A percentile compares a stretch with the other conserved stretches of the same genome.
These are phyloP conservation scores for Blastocystis sp. DNA, from an alignment of 352 stramenopile genomes.

Conservation along the genomic window DNA sequence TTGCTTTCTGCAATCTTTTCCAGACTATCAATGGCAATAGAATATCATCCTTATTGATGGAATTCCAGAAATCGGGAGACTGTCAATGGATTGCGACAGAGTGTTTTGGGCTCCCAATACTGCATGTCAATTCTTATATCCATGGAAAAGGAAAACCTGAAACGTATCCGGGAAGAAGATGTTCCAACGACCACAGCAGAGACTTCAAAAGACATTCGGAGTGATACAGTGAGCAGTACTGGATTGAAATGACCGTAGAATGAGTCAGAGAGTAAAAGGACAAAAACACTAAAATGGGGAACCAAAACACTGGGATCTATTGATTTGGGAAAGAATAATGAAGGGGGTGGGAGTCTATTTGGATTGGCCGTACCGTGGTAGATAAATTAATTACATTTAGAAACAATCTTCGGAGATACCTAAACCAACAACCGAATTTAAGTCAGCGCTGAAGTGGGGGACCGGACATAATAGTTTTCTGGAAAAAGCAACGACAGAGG, in stretches of 20 bases:
- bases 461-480: constrained; percentile 9
- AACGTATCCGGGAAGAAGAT: not conserved
- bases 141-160: not conserved
- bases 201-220: not conserved
- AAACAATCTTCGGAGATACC: not conserved
- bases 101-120: no score
- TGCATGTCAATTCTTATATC: no score
- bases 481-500: not conserved
- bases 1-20: no score
- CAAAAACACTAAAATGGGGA: constrained; percentile 14
- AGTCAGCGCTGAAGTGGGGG: constrained; percentile 22
- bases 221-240: not conserved
- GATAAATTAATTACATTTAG: not conserved
- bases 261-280: not conserved
- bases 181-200: not conserved
- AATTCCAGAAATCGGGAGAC: no score
- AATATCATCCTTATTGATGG: no score
- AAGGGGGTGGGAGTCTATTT: not conserved
- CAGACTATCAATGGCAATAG: no score
- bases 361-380: not conserved
- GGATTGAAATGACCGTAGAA: not conserved
- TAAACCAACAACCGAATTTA: not conserved
- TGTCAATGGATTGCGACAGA: no score
- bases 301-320: not conserved
- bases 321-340: not conserved